phyloP scores from a whole-genome alignment of 805 yeast species.

The Metschnikowia cerradonensis region DNA sequence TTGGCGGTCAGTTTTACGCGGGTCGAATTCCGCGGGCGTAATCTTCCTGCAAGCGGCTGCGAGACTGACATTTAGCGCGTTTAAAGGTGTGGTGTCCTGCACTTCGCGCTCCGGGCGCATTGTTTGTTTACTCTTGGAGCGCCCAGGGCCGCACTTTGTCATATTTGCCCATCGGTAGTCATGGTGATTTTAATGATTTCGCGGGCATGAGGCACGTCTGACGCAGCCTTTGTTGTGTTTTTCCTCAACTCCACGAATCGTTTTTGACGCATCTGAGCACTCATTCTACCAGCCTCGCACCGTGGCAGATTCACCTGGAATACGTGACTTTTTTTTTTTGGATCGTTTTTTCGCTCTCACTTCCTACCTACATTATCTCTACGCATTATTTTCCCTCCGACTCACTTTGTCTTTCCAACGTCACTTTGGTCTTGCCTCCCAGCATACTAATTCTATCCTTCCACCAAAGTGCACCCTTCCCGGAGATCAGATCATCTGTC shows the following conservation, averaged over 20 bases:
- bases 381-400: not conserved
- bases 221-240: slow-evolving; percentile 1
- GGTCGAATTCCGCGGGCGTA: not conserved
- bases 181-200: not conserved
- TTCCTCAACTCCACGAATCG: not conserved
- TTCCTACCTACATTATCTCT: not conserved
- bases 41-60: not conserved
- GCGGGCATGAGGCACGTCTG: slow-evolving; percentile 1
- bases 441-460: not conserved
- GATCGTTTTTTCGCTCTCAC: slow-evolving; percentile 1
- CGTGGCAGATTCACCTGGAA: slow-evolving; percentile 1
- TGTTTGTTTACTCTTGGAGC: slow-evolving; percentile 4
- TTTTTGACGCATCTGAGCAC: slow-evolving; percentile 1
- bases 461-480: not conserved
- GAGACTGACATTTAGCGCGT: not conserved
- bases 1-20: slow-evolving; percentile 1
- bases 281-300: slow-evolving; percentile 1
- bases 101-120: slow-evolving; percentile 1
- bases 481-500: not conserved
- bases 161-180: not conserved
- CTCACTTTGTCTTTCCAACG: slow-evolving; percentile 1
- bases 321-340: slow-evolving; percentile 4
- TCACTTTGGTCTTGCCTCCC: not conserved
- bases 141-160: slow-evolving; percentile 1
- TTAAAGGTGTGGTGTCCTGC: slow-evolving; percentile 1